Evolutionary conservation across 352 stramenopile species (phyloP).

Genomic region (Phytophthora sp.): DNA sequence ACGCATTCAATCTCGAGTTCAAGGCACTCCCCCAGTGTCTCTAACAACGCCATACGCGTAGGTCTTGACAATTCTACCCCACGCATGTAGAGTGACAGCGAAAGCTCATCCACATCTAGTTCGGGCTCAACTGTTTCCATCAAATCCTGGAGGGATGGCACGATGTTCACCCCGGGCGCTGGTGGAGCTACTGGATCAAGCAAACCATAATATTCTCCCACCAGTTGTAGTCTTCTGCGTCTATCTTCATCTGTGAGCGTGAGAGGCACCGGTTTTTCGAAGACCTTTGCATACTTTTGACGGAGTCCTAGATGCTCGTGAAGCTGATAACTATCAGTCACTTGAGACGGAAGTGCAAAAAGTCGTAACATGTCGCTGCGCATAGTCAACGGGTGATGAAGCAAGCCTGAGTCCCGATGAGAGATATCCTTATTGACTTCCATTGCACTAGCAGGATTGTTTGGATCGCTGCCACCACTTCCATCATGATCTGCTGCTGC

Average conservation of each 20-base stretch:
- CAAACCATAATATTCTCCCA: slow-evolving; percentile 69
- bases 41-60: slow-evolving; percentile 59
- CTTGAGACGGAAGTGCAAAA: slow-evolving; percentile 50
- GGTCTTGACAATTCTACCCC: slow-evolving; percentile 66
- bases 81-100: slow-evolving; percentile 63
- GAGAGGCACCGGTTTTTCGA: slow-evolving; percentile 47
- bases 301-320: slow-evolving; percentile 47
- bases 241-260: slow-evolving; percentile 55
- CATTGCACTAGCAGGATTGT: neutral
- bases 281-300: slow-evolving; percentile 55
- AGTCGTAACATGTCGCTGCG: slow-evolving; percentile 75
- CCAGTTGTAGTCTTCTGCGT: slow-evolving; percentile 38
- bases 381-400: slow-evolving; percentile 42
- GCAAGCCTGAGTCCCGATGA: neutral
- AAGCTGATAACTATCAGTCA: slow-evolving; percentile 31
- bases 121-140: slow-evolving; percentile 71
- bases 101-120: slow-evolving; percentile 69
- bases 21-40: slow-evolving; percentile 62
- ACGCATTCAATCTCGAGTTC: slow-evolving; percentile 75
- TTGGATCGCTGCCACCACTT: neutral
- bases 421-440: neutral
- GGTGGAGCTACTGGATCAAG: slow-evolving; percentile 22
- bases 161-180: neutral
- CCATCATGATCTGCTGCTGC: neutral
- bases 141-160: slow-evolving; percentile 38